A percentile compares a stretch with the other conserved stretches of the same genome.
Conservation (phyloP, 1,284 basidiomycete species). For the Boletus sp. region DNA sequence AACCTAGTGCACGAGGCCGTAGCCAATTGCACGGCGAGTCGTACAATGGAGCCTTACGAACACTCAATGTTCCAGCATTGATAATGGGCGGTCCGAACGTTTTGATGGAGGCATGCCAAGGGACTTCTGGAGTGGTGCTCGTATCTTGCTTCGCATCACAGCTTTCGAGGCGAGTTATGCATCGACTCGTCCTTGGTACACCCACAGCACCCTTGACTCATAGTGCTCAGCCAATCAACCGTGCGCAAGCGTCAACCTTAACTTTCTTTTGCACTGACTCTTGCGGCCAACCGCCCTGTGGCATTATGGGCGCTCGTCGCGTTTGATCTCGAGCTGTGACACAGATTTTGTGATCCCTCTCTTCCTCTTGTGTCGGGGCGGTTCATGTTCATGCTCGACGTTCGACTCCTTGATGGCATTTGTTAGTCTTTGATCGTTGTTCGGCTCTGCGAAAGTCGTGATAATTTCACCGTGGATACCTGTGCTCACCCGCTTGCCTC, state of each 20-base stretch:
- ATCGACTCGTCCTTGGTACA: constrained; percentile 14
- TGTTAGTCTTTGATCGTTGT: background rate
- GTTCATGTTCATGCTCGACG: background rate
- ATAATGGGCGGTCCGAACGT: constrained; percentile 8
- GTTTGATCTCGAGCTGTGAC: constrained; percentile 11
- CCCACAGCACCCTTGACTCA: constrained; percentile 5
- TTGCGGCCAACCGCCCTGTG: background rate
- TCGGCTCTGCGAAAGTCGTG: background rate
- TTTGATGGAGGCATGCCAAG: background rate
- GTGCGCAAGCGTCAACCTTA: too few relatives aligned
- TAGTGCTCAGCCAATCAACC: too few relatives aligned
- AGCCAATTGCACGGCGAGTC: background rate
- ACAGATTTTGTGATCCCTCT: background rate
- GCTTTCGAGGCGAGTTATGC: background rate
- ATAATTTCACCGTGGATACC: constrained; percentile 10
- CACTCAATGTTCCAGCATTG: background rate
- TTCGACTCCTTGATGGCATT: background rate
- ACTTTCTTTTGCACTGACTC: too few relatives aligned
- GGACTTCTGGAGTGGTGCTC: too few relatives aligned
- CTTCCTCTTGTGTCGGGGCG: background rate
- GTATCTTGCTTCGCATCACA: constrained; percentile 17
- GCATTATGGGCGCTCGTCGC: background rate
- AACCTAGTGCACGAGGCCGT: constrained; percentile 11
- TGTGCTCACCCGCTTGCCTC: background rate
- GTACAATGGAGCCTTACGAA: constrained; percentile 7